Base-by-base conservation (phyloP, 2,329 filamentous ascomycete species). In the Cladosporium sp. region DNA sequence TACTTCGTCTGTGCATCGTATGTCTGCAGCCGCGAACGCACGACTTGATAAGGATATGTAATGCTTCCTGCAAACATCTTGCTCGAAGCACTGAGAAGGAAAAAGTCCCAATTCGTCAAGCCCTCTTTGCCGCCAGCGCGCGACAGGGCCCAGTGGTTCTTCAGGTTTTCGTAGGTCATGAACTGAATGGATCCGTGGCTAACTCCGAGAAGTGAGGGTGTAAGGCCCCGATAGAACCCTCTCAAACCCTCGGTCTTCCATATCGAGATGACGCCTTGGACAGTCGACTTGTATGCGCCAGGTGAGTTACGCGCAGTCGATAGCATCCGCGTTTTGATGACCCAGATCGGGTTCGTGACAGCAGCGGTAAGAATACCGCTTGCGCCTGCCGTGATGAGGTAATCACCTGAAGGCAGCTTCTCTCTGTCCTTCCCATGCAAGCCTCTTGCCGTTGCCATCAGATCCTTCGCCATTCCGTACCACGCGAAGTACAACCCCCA, bases 291-390 rank as follows among this genome's bases (percentile, higher is more conserved):
- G 78, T 99, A 99, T 1, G 94, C 95, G 16, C 92, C 92, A 1
- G 84, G 86, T 6, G 88, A 84, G 63, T 86, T 83, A 58, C 87
- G 86, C 70, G 95, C 91, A 4, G 91, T 93, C 32, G 93, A 92
- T 26, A 98, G 83, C 93, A 99, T 98, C 68, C 95, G 90, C 10
- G 94, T 98, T 82, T 98, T 98, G 77, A 99, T 88, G 2, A 99
- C 95, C 95, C 95, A 99, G 72, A 99, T 89, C 2, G 95, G 95
- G 76, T 98, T 98, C 32, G 95, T 98, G 70, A 94, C 84, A 32
- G 91, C 80, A 51, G 93, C 90, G 1, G 93, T 96, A 48, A 91
- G 78, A 21, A 90, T 82, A 32, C 94, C 93, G 71, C 86, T 84
- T 43, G 80, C 76, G 1, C 85, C 91, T 36, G 91, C 93, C 4